phyloP scores from a whole-genome alignment of 2,329 filamentous ascomycete species.

The Nothopassalora personata region DNA sequence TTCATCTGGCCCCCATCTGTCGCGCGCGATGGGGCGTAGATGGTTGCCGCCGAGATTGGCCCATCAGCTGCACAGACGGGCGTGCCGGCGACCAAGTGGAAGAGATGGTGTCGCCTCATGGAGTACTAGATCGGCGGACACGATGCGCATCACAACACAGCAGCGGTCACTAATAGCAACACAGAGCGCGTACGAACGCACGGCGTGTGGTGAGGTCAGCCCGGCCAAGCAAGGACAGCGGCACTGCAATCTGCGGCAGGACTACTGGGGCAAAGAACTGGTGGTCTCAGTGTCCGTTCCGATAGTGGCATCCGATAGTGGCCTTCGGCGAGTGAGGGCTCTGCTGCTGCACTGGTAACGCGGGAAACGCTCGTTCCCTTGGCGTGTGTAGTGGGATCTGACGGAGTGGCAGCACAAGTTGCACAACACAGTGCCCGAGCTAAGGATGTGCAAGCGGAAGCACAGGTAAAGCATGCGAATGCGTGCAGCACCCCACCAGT shows the following conservation, averaged over 20 bases:
- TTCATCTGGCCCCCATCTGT: background rate
- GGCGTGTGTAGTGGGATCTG: too few species aligned
- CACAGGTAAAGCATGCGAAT: too few species aligned
- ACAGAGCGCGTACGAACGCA: background rate
- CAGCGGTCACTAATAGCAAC: background rate
- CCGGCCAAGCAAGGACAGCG: background rate
- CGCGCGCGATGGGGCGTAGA: background rate
- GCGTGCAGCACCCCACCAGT: constrained; percentile 4
- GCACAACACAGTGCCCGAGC: background rate
- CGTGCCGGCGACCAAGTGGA: background rate
- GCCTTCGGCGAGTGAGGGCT: too few species aligned
- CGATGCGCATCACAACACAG: background rate
- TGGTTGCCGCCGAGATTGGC: constrained; percentile 18
- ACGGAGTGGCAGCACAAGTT: too few species aligned
- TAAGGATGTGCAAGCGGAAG: constrained; percentile 9
- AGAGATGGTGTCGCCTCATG: background rate
- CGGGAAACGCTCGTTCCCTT: background rate
- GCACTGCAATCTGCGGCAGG: too few species aligned
- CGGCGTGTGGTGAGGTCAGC: background rate
- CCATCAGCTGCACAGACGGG: constrained; percentile 7
- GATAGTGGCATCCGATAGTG: background rate
- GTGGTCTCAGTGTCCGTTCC: background rate
- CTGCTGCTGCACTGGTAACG: background rate
- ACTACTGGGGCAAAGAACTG: background rate
- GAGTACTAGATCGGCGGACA: background rate